Base-by-base conservation (phyloP, 257 asterid species). In the Plantago ovata region DNA sequence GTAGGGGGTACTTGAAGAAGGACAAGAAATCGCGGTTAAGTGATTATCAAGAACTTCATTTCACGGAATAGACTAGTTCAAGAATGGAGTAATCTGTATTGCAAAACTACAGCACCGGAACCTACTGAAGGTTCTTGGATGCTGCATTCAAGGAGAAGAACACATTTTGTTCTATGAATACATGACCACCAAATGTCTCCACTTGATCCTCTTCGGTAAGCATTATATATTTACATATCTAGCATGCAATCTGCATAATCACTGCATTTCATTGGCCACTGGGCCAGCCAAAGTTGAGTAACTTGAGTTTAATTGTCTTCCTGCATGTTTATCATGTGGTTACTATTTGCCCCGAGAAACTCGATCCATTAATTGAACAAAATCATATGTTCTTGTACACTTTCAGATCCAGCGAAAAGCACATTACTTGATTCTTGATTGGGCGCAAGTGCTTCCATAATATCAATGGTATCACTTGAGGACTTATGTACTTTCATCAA, bases 171-270 rank as follows among this genome's bases (percentile, higher is more conserved):
- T 74, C 9, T 78, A 74, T 22, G 84, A 78, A 49, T 78, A 65
- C 50, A 53, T 75, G 82, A 48, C 66, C 36, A 70, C 68, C 58
- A 71, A 50, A 67, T 72, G 85, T 67, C 63, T 79, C n/a, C 73
- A 79, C 70, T 18, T 38, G 4, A 57, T 69, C 46, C n/a, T 75
- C 32, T 75, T 60, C 39, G 70, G 77, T 67, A 39, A 32, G 64
- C 36, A 28, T 8, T 28, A 28, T n/a, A n/a, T n/a, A n/a, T n/a
- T n/a, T n/a, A n/a, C n/a, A n/a, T n/a, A n/a, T n/a, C n/a, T n/a
- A n/a, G n/a, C 36, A 28, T 28, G 7, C 7, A 28, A 8, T 8
- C 6, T 3, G 7, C 7, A 2, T 6, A 6, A 28, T 28, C 36
- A 28, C 53, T 21, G 16, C n/a, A 23, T n/a, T 21, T 23, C 56